Evolutionary conservation across 345 rosid genomes (phyloP), one percentile per base, ranked within the genome.

Genomic region (Citrus sinensis): DNA sequence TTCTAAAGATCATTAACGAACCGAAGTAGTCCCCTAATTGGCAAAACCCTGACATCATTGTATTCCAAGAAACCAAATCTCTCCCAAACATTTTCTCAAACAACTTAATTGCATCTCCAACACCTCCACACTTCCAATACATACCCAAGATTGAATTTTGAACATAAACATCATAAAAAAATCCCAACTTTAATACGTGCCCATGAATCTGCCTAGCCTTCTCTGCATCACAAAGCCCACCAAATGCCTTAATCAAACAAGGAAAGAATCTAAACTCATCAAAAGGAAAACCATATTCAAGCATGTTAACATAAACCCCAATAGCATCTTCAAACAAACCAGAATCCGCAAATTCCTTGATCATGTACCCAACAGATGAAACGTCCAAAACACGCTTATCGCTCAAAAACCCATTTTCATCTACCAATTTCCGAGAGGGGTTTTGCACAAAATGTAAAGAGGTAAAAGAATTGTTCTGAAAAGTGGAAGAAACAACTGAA

Each of bases 1-100:
- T 58, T 51, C 80, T 62, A 75, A 86, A 84, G 54, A 79, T 46
- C 25, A n/a, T 67, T 77, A 83, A 59, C 0, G 88, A 82, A 63
- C 29, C 84, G 25, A 56, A 65, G 59, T 70, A 68, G 63, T 83
- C 75, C 29, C 79, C 78, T 16, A 69, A 79, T 46, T 74, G 82
- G 51, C 79, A 74, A 68, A 81, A 75, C 74, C 87, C 87, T 22
- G 86, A 82, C 42, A 84, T 81, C 86, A 88, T 82, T 11, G 87
- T 67, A 79, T 82, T 88, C 90, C 88, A 86, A 3, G 88, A 83
- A 68, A 85, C 83, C 25, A 73, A 46, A 76, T 87, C 86, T 71
- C 83, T 82, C 40, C 72, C 73, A 22, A 63, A 32, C 88, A 83
- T 82, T 78, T 61, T 82, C 65, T 83, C 87, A 76, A 87, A 85